Evolutionary conservation across 352 stramenopile genomes (phyloP).

Genomic region (Globisporangium canariense): DNA sequence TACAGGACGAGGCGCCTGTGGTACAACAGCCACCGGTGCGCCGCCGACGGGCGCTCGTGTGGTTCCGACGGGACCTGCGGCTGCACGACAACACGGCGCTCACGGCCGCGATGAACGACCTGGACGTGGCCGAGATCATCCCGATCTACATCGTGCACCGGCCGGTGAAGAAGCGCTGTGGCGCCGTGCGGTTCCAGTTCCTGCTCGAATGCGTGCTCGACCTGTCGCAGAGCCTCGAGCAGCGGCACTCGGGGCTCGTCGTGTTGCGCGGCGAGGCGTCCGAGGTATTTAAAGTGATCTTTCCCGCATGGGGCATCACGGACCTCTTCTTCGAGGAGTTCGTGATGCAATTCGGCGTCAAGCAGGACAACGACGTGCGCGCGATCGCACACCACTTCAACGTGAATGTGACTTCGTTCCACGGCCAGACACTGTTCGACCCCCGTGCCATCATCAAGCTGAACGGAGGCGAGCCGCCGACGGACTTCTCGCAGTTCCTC

Average conservation of each 20-base stretch:
- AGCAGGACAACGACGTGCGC: slow-evolving; percentile 40
- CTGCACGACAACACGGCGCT: slow-evolving; percentile 96
- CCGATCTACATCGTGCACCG: slow-evolving; percentile 89
- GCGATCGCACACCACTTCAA: slow-evolving; percentile 29
- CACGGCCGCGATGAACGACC: slow-evolving; percentile 42
- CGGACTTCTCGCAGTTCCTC: slow-evolving; percentile 52
- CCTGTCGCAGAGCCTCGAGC: slow-evolving; percentile 39
- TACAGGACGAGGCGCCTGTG: background rate
- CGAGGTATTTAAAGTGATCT: slow-evolving; percentile 44
- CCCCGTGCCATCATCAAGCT: slow-evolving; percentile 45
- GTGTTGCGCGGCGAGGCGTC: slow-evolving; percentile 60
- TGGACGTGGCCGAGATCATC: slow-evolving; percentile 34
- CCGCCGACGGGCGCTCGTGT: slow-evolving; percentile 56
- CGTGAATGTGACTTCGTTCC: slow-evolving; percentile 34
- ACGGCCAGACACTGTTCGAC: slow-evolving; percentile 57
- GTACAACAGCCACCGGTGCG: background rate
- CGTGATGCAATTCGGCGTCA: slow-evolving; percentile 45
- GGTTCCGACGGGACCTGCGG: slow-evolving; percentile 94
- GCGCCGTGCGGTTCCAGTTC: slow-evolving; percentile 85
- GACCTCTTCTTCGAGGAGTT: slow-evolving; percentile 70
- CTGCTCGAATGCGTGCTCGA: slow-evolving; percentile 90
- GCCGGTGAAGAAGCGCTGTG: slow-evolving; percentile 61
- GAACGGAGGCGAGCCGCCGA: slow-evolving; percentile 39
- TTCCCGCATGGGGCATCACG: slow-evolving; percentile 60
- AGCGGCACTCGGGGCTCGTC: slow-evolving; percentile 35